Base-by-base conservation (phyloP, 352 stramenopile genomes). In the Lagenidium sp. region DNA sequence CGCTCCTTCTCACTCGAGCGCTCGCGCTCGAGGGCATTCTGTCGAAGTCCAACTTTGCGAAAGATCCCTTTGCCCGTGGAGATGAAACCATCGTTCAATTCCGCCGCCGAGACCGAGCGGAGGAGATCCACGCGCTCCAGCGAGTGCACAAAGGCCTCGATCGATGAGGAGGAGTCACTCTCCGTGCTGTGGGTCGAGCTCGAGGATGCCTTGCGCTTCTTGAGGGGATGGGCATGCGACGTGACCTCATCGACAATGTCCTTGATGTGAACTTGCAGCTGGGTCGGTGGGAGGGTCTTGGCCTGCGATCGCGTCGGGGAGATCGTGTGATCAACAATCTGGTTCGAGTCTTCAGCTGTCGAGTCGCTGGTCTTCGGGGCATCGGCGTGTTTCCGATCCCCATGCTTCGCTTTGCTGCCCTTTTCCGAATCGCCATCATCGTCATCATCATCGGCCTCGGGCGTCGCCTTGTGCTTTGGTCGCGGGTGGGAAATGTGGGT, bases 51-150 rank as follows among this genome's bases (percentile, higher is more conserved):
- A 36, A 86, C 63, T 55, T 92, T 92, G 22, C 79, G 74, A 53
- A 89, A 92, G 50, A 92, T 88, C 16, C 79, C 79, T 45, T 92
- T 92, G 41, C 79, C 79, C 10, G 79, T 92, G 34, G 79, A 92
- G 49, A 92, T 88, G 50, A 88, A 92, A 16, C 79, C 76, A 26
- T 89, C 72, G 34, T 62, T 85, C 22, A 88, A 41, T 51, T 84
- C 76, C 0, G 55, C 55, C 20, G 62, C 68, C 5, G 65, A 63
- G 8, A 73, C 65, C 10, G 69, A 77, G 20, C 74, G 74, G 20
- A 57, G 54, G 19, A 80, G 46, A 41, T 85, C 71, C 3, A 61
- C 41, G 1, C 68, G 70, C 21, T 73, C 67, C 35, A 71, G 57
- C 15, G 58, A 47, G 11, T 53, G 47, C 49, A 67, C 55, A 22